These are phyloP conservation scores for Trichopus zeylanicus DNA, from an alignment of 116 monocot species.

Conservation along the genomic window DNA sequence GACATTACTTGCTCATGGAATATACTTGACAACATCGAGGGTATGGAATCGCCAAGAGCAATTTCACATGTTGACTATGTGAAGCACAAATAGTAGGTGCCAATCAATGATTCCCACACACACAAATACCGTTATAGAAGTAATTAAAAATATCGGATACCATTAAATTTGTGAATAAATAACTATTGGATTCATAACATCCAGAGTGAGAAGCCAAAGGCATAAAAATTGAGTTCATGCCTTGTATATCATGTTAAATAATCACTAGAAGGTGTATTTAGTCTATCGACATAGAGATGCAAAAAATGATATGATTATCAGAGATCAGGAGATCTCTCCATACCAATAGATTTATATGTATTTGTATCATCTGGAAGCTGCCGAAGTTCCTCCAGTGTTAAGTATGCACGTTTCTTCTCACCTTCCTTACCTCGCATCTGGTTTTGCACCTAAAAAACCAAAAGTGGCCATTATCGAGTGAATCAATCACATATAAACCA, in stretches of 20 bases:
- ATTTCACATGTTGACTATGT: too few species aligned
- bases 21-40: too few species aligned
- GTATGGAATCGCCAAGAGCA: too few species aligned
- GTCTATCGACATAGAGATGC: neutral
- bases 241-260: neutral
- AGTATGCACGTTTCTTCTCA: constrained; percentile 92
- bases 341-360: constrained; percentile 94
- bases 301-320: neutral
- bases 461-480: neutral
- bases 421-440: constrained; percentile 85
- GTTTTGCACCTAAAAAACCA: constrained; percentile 53
- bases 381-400: constrained; percentile 84
- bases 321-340: neutral
- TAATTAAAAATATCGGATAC: too few species aligned
- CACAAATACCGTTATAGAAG: too few species aligned
- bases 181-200: too few species aligned
- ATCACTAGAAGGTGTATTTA: neutral
- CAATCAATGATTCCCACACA: too few species aligned
- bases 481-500: neutral
- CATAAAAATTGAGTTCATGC: too few species aligned
- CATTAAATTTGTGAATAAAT: too few species aligned
- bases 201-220: too few species aligned
- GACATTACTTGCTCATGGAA: too few species aligned
- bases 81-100: too few species aligned
- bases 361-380: constrained; percentile 79